Base-by-base conservation (phyloP, 352 stramenopile genomes). In the Pilasporangium apinafurcum region DNA sequence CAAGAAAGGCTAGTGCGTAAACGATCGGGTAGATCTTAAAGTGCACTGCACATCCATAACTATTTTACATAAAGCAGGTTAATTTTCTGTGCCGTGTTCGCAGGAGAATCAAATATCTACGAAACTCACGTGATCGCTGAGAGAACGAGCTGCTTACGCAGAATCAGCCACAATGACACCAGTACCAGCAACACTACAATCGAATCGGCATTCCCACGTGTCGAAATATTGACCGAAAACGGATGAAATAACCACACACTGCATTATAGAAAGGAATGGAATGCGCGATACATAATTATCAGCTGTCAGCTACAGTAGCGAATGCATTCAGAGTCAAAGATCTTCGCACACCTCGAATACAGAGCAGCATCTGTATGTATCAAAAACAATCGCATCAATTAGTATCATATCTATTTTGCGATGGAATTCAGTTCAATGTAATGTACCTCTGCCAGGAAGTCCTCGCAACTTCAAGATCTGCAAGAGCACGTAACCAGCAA, bases 21-120 rank as follows among this genome's bases (percentile, higher is more conserved):
- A 99, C 96, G 27, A 99, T 96, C 5, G 97, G 97, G 56, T 99
- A 99, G 13, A 99, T 94, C 63, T 98, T 98, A 56, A 98, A 87
- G 62, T 99, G 96, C 25, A 99, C 93, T 0, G 93, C 96, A 27
- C 97, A 76, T 4, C 95, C 95, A 66, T 98, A 96, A 59, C 62
- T 97, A 53, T 35, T 14, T 2, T 9, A 10, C 22, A 32, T 27
- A 25, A 18, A 31, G 10, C 22, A 22, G 22, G 12, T 26, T 0
- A 27, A 20, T 26, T 13, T 4, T 2, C n/a, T 18, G 5, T 16
- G 26, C 27, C 22, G 4, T 41, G n/a, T 16, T 12, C 4, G 8
- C 1, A 22, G 12, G 6, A 45, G 7, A 50, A 20, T 17, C 27
- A 20, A 37, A 25, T 21, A 20, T 12, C 34, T 35, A 26, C 14